Percentiles rank a stretch among this genome's conserved stretches.
Evolutionary conservation across 805 yeast species (phyloP).

Genomic region (Starmerella gropengiesseri): DNA sequence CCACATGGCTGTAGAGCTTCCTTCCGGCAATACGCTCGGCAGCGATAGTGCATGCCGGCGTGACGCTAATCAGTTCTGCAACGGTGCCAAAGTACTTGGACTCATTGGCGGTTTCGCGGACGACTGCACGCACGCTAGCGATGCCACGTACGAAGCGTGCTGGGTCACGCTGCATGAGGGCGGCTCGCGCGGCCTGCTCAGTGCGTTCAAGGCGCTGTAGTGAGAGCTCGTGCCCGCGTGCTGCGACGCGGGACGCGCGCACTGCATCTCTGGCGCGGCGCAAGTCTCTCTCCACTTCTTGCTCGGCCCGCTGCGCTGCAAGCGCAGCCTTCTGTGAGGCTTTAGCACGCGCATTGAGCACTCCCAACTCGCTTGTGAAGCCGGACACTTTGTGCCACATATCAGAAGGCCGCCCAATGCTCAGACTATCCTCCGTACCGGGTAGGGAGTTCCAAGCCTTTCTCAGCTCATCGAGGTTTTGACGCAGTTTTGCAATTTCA

Average conservation of each 20-base stretch:
- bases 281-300: neutral
- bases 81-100: constrained; percentile 68
- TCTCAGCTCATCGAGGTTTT: no score
- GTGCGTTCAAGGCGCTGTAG: neutral
- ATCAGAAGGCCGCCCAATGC: no score
- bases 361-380: no score
- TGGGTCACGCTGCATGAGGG: neutral
- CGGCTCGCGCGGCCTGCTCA: neutral
- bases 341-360: neutral
- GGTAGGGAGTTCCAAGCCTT: no score
- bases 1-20: constrained; percentile 77
- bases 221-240: constrained; percentile 1
- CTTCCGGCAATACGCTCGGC: constrained; percentile 85
- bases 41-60: constrained; percentile 72
- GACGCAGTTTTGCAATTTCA: no score
- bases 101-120: neutral
- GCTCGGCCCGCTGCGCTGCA: neutral
- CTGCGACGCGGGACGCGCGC: neutral
- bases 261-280: neutral
- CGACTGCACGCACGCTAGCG: constrained; percentile 40
- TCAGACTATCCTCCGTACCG: no score
- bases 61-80: constrained; percentile 71
- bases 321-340: neutral
- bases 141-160: constrained; percentile 40
- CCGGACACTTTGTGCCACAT: no score